These are phyloP conservation scores for Verticillium albo-atrum DNA, from an alignment of 2,329 filamentous ascomycete genomes.

Conservation along the genomic window DNA sequence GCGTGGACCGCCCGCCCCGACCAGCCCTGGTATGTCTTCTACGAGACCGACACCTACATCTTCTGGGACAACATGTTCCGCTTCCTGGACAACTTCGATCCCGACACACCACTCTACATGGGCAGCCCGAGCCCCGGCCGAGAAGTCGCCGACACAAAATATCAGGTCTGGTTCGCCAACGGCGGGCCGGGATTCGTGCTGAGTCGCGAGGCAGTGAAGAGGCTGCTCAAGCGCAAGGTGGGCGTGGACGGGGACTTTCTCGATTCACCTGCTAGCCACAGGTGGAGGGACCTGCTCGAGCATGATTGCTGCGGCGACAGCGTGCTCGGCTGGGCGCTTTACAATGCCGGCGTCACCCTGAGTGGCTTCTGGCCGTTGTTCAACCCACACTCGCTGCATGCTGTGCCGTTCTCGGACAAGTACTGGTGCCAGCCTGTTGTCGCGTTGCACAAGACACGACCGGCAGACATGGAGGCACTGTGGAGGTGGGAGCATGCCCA, in stretches of 20 bases:
- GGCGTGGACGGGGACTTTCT: constrained; percentile 29
- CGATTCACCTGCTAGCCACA: constrained; percentile 30
- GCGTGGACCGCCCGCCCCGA: constrained; percentile 40
- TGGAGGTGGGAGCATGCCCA: constrained; percentile 39
- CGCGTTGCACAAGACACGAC: constrained; percentile 42
- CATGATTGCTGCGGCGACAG: constrained; percentile 50
- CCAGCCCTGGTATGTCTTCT: constrained; percentile 52
- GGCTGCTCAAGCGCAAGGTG: constrained; percentile 26
- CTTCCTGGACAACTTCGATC: constrained; percentile 43
- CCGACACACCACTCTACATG: constrained; percentile 38
- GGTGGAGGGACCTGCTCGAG: constrained; percentile 34
- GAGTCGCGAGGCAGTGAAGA: constrained; percentile 38
- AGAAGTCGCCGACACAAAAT: constrained; percentile 20
- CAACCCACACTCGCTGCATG: constrained; percentile 44
- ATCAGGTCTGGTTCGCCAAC: constrained; percentile 41
- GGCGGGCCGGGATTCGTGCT: constrained; percentile 44
- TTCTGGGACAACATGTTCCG: constrained; percentile 38
- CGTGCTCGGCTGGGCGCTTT: constrained; percentile 42
- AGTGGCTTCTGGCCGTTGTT: constrained; percentile 46
- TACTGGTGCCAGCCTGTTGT: constrained; percentile 48
- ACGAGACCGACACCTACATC: constrained; percentile 50
- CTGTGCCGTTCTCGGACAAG: constrained; percentile 38
- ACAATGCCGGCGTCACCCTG: constrained; percentile 36
- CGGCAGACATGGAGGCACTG: constrained; percentile 42
- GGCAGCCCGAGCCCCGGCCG: constrained; percentile 41